Base-by-base conservation (phyloP, 345 rosid genomes). In the Eucalyptus curtisii region DNA sequence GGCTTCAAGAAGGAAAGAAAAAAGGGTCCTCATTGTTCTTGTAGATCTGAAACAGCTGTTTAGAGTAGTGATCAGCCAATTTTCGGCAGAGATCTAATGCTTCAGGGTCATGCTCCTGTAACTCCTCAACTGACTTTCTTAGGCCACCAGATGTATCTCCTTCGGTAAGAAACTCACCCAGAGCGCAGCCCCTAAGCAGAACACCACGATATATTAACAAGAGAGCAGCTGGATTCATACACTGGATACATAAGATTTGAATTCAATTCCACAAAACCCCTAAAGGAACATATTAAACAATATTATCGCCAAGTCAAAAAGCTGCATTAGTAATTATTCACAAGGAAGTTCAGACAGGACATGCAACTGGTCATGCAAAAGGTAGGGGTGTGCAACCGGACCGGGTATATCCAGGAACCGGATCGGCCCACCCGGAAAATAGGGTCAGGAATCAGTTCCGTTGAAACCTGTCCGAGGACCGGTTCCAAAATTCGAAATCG, bases 31-130 rank as follows among this genome's bases (percentile, higher is more conserved):
- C 95, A 88, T 93, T 91, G 89, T 92, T 94, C 88, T 93, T 89
- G 88, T 93, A 97, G 86, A 96, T 97, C 90, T 91, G 59, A 40
- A 97, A 97, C 90, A 97, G 87, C 86, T 97, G 98, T 91, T 93
- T 95, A 2, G 97, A 94, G 89, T 97, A 95, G 42, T 33, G 92
- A 30, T 53, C 45, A 45, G 97, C 98, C 47, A 97, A 86, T 1
- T 50, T 87, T 90, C 92, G 91, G 93, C 98, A 96, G 49, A 64
- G 52, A 88, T 94, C 96, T 76, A 94, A 91, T 2, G 88, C 96
- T 19, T 87, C 80, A 27, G 50, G 61, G 50, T 92, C 92, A 88
- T 86, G 88, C 31, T 79, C 89, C 88, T 91, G 59, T 94, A 97
- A 86, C 89, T 97, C 94, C 91, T 93, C 44, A 8, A 90, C 93